Base-by-base conservation (phyloP, 2,329 filamentous ascomycete species). In the Lachnellula arida region DNA sequence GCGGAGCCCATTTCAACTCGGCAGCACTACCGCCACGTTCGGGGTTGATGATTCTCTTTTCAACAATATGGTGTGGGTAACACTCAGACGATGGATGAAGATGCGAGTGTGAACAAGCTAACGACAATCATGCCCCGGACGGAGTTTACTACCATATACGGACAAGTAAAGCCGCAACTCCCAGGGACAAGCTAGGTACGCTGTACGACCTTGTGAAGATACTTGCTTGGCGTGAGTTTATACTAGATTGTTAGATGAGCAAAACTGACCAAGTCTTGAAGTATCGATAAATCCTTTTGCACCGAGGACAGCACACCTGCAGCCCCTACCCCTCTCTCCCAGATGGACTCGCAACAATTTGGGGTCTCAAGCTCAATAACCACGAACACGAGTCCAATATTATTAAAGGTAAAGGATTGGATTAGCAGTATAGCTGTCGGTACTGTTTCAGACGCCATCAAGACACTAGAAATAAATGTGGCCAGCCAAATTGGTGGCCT, bases 91-190 rank as follows among this genome's bases (percentile, higher is more conserved):
- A 32, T 32, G 28, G 28, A 32, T 11, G 28, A 32, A 32, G 28
- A 32, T 11, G 4, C 8, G 28, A 32, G 28, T 32, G 28, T 32
- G 8, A 32, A 32, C 9, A 32, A 32, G 28, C 28, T 32, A 8
- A 32, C 28, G 9, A 32, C 28, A 32, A 32, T 57, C 48, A 57
- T 57, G 55, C 55, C 55, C 34, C 55, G 55, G 48, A 57, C 47
- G 11, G 55, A 57, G 25, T 57, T 57, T 17, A 54, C 54, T 42
- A 57, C 51, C 1, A 57, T 54, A 32, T 54, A 34, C 51, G 14
- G n/a, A 23, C 55, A 54, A 54, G 55, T 53, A 25, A 50, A 37
- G 25, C 53, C 50, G n/a, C 53, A 57, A 44, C 34, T 54, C 17
- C n/a, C 28, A 32, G 28, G 28, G 8, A 32, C 37, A 51, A n/a